phyloP scores from a whole-genome alignment of 768 basidiomycete species.

The Tricholoma furcatifolium region DNA sequence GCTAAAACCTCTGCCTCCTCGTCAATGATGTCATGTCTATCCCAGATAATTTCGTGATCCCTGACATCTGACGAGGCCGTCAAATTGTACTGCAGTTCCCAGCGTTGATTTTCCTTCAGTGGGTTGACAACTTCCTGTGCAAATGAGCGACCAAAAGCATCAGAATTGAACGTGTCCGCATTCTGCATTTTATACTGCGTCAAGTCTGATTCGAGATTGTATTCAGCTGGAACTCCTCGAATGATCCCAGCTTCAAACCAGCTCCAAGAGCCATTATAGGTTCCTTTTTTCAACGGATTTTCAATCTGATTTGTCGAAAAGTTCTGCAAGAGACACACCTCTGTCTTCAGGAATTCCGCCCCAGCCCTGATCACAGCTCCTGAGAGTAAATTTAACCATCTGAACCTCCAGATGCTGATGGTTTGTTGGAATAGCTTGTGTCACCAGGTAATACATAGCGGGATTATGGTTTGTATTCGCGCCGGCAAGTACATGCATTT shows the following conservation, averaged over 20 bases:
- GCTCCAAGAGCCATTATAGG: conserved; percentile 27
- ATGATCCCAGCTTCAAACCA: conserved; percentile 34
- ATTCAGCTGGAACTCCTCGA: conserved; percentile 15
- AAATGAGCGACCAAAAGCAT: not conserved
- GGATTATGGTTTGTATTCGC: conserved; percentile 2
- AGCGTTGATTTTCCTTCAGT: conserved; percentile 12
- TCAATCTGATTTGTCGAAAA: not conserved
- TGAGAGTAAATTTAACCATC: conserved; percentile 18
- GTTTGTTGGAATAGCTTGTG: conserved; percentile 15
- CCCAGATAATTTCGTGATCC: conserved; percentile 26
- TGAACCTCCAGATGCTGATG: conserved; percentile 15
- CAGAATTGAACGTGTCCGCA: conserved; percentile 2
- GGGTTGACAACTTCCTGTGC: conserved; percentile 15
- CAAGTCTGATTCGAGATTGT: not conserved
- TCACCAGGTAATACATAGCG: conserved; percentile 19
- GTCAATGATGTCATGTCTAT: conserved; percentile 6
- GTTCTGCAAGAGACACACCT: conserved; percentile 14
- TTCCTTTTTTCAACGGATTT: too few species aligned
- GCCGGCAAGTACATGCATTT: conserved; percentile 9
- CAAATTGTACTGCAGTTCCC: conserved; percentile 28
- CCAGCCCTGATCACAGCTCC: conserved; percentile 31
- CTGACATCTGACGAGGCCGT: conserved; percentile 18
- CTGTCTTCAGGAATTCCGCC: conserved; percentile 20
- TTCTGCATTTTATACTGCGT: not conserved
- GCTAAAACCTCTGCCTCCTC: too few species aligned